Base-by-base conservation (phyloP, 768 basidiomycete genomes). In the Guyanaporus albipodus region DNA sequence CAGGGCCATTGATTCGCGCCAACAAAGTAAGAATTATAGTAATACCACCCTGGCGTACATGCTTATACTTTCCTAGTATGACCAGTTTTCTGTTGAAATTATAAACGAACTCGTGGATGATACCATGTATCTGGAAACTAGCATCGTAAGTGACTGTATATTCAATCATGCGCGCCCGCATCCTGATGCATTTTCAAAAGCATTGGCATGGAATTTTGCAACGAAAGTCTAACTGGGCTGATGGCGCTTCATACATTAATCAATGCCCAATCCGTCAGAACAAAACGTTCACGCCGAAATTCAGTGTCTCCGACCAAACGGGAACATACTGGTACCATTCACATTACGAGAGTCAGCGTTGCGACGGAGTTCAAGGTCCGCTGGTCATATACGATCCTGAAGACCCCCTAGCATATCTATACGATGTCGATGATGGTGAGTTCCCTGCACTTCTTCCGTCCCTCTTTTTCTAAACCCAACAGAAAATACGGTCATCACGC, bases 91-190 rank as follows among this genome's bases (percentile, higher is more conserved):
- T 11, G 38, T 48, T 14, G 21, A 19, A 26, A 28, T 48, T 17
- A 4, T 42, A 1, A 32, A 48, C 14, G n/a, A n/a, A 27, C 47
- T 48, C 23, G 70, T 63, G 0, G 73, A 80, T 39, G 47, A 52
- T 5, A 67, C 71, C 5, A 80, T 81, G 76, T 52, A 71, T 31
- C 65, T 70, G 41, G 64, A 65, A 12, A 82, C 80, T 4, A 76
- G 72, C 12, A 33, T 61, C 14, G 60, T 61, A 28, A 44, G 56
- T 34, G 8, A 60, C 64, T 48, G 7, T 15, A 2, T 12, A 24
- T 23, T 4, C 9, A 12, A 18, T 14, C 31, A 28, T 57, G 58
- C 4, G n/a, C 49, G 52, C 29, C 41, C 19, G 0, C 31, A 19
- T 12, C 8, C 45, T 69, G 51, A 48, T 21, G 4, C 9, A 21